Evolutionary conservation across 1,284 basidiomycete species (phyloP).

Genomic region (Cryptococcus jaspeensis): DNA sequence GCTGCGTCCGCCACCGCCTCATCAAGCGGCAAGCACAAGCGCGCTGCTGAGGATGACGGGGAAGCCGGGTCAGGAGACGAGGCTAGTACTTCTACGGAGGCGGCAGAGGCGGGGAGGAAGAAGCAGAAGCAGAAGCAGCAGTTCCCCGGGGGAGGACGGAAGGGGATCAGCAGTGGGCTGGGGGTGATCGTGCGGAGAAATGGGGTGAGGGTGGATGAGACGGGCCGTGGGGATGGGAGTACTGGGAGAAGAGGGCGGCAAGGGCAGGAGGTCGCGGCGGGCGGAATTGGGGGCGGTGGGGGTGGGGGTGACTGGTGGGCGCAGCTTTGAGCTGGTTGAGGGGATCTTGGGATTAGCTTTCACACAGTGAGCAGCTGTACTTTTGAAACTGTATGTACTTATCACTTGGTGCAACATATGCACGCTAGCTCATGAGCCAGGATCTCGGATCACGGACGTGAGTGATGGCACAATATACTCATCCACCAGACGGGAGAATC

Average conservation of each 20-base stretch:
- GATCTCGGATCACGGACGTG: no score
- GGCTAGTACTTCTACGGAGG: conserved; percentile 1
- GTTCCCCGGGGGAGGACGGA: conserved; percentile 61
- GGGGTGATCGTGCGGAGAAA: conserved; percentile 59
- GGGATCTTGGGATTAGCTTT: no score
- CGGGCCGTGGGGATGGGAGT: conserved; percentile 6
- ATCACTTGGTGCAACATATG: no score
- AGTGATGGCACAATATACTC: no score
- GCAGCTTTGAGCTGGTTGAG: not conserved
- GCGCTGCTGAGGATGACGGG: conserved; percentile 31
- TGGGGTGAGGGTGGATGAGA: conserved; percentile 32
- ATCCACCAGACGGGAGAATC: no score
- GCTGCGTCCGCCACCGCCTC: conserved; percentile 6
- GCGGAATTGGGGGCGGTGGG: not conserved
- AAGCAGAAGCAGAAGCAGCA: conserved; percentile 18
- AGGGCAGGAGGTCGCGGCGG: not conserved
- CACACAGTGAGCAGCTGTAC: conserved; percentile 41
- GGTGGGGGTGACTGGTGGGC: not conserved
- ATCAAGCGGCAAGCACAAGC: conserved; percentile 25
- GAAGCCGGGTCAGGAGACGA: conserved; percentile 33
- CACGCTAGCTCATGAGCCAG: no score
- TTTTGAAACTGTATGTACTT: not conserved
- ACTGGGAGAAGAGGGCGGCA: not conserved
- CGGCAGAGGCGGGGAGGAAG: conserved; percentile 20
- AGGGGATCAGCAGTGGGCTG: conserved; percentile 69